Evolutionary conservation across 2,329 filamentous ascomycete species (phyloP), one percentile per base, ranked within the genome.

Genomic region (Incumbomyces lentus): DNA sequence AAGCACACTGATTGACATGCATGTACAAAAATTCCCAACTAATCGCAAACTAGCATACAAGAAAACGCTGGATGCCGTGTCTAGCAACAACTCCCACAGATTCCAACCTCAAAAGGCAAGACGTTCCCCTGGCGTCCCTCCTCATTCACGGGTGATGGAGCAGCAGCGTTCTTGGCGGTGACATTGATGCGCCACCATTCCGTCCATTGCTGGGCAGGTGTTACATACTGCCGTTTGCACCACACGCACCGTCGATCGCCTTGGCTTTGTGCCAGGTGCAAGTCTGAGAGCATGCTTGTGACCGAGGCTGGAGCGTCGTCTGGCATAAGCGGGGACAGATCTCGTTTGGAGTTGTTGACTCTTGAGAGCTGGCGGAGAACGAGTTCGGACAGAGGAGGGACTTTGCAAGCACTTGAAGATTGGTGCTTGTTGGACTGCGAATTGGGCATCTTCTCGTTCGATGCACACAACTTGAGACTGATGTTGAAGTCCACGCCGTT

Each of bases 301-400:
- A 69, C 59, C 7, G 62, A 53, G 2, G 53, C 51, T 0, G 68
- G 64, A 29, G 58, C 64, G 6, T 60, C 58, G 2, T 55, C 44
- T 7, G 64, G 57, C 17, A 68, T 64, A 12, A 60, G 55, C 13
- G 64, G 59, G 4, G 62, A 52, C 26, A 68, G 12, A 64, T 63
- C 12, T 66, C 55, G 33, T 63, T 60, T 7, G 60, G 55, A 2
- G 62, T 63, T 41, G 33, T 60, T 61, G 50, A 57, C 62, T 42
- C 64, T 62, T 7, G 65, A 56, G 13, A 67, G 41, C 18, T 56
- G 62, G 8, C 52, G 53, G 29, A 71, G 63, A 1, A 65, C 59
- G 2, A 67, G 41, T 54, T 72, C 69, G 30, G 67, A 64, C 2
- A 72, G 55, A 2, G 68, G 70, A 1, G 67, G 67, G 10, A 64